Base-by-base conservation (phyloP, 2,329 filamentous ascomycete genomes). In the Xylariaceae sp. region DNA sequence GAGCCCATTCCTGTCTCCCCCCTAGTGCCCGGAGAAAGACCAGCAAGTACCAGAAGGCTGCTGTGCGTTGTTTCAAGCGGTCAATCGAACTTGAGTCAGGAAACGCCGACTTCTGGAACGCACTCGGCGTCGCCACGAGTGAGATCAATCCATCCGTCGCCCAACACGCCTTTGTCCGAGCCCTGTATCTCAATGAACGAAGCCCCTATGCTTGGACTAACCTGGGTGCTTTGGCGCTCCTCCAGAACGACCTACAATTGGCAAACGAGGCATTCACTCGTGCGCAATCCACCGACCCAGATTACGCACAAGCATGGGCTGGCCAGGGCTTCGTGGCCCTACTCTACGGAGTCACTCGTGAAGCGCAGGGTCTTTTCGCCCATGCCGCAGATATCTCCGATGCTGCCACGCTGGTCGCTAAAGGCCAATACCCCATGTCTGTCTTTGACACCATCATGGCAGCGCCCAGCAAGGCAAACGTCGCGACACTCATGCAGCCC, bases 61-160 rank as follows among this genome's bases (percentile, higher is more conserved):
- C 94, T 1, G 88, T 97, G 64, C 83, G 87, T 57, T 94, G 90
- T 68, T 97, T 99, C 81, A 99, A 99, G 76, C 83, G 90, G 50
- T 90, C 94, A 0, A 99, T 99, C 65, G 94, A 97, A 74, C 80
- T 97, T 1, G 95, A 99, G 73, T 89, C 92, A 5, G 90, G 92
- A 55, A 99, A 97, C 70, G 80, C 90, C 0, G 93, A 97, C 66
- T 97, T 97, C 73, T 99, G 94, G 94, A 97, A 97, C 70, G 88
- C 94, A 0, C 81, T 99, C 2, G 94, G 93, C 53, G 90, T 97
- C 2, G 91, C 90, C 30, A 97, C 94, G 1, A 92, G 90, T 63
- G 85, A 85, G 51, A 81, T 97, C 65, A 97, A 90, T 69, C 88
- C 92, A 0, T 86, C 88, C 58, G 90, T 99, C 1, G 87, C 94